Conservation (phyloP, 2,329 filamentous ascomycete genomes). For the Cladophialophora immunda region DNA sequence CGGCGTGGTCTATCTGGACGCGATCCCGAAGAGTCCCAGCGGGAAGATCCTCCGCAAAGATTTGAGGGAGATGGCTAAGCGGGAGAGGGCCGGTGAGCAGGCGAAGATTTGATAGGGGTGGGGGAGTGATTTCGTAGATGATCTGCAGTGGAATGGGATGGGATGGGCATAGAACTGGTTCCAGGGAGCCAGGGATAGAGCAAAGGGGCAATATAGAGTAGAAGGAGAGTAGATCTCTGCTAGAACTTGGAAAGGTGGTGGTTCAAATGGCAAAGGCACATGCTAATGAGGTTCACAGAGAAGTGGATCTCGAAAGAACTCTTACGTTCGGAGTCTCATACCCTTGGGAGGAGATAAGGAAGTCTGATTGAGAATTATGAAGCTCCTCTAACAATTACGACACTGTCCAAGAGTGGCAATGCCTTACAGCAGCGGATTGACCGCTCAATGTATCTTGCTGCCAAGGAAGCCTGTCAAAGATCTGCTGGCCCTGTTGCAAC, state of each 20-base stretch:
- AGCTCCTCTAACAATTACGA: too few species aligned
- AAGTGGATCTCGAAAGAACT: background rate
- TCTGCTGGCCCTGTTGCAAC: too few species aligned
- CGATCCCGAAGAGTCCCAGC: constrained; percentile 50
- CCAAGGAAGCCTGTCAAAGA: background rate
- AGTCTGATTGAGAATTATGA: too few species aligned
- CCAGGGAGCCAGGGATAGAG: background rate
- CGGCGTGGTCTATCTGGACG: constrained; percentile 48
- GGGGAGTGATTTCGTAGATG: background rate
- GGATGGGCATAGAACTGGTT: background rate
- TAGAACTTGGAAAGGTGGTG: background rate
- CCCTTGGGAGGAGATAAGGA: too few species aligned
- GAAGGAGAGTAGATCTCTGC: background rate
- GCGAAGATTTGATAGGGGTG: constrained; percentile 12
- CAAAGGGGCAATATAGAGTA: background rate
- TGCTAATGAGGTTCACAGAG: background rate
- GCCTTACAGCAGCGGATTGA: background rate
- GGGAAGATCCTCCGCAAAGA: constrained; percentile 50
- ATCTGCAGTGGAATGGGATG: background rate
- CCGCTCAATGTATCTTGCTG: background rate
- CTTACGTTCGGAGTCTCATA: background rate
- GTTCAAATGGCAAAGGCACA: background rate
- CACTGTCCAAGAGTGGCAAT: too few species aligned
- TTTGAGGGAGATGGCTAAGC: constrained; percentile 46
- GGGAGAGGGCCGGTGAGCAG: constrained; percentile 23